Conservation (phyloP, 2,329 filamentous ascomycete genomes). For the Cladosporium sp. region DNA sequence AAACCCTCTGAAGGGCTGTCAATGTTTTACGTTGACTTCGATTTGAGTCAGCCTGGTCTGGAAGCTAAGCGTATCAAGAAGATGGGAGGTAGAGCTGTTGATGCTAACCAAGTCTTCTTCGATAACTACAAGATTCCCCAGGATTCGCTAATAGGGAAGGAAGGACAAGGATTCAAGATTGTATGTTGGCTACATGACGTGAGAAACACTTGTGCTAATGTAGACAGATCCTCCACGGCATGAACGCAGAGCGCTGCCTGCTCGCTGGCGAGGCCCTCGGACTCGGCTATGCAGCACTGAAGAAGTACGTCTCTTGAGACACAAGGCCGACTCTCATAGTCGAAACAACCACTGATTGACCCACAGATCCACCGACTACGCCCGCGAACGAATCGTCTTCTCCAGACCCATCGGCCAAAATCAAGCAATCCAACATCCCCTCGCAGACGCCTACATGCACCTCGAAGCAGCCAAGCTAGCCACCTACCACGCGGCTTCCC, state of each 20-base stretch:
- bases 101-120: constrained; percentile 86
- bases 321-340: background rate
- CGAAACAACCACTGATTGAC: background rate
- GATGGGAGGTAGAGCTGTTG: constrained; percentile 78
- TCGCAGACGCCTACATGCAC: constrained; percentile 57
- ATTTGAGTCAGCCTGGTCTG: constrained; percentile 56
- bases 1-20: constrained; percentile 73
- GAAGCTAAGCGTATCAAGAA: constrained; percentile 72
- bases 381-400: constrained; percentile 50
- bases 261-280: constrained; percentile 73
- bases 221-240: constrained; percentile 40
- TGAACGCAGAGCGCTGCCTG: constrained; percentile 48
- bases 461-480: constrained; percentile 58
- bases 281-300: constrained; percentile 65
- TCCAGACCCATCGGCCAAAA: constrained; percentile 56
- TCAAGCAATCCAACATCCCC: constrained; percentile 56
- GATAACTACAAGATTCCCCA: constrained; percentile 68
- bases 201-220: background rate
- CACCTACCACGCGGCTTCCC: constrained; percentile 56
- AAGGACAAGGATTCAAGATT: constrained; percentile 74
- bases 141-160: constrained; percentile 62
- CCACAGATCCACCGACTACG: constrained; percentile 35
- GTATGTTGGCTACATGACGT: constrained; percentile 27
- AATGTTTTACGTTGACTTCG: constrained; percentile 75
- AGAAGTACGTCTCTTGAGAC: constrained; percentile 18